Evolutionary conservation across 2,329 filamentous ascomycete genomes (phyloP), one percentile per base, ranked within the genome.

Genomic region (Leptosphaerulina australis): DNA sequence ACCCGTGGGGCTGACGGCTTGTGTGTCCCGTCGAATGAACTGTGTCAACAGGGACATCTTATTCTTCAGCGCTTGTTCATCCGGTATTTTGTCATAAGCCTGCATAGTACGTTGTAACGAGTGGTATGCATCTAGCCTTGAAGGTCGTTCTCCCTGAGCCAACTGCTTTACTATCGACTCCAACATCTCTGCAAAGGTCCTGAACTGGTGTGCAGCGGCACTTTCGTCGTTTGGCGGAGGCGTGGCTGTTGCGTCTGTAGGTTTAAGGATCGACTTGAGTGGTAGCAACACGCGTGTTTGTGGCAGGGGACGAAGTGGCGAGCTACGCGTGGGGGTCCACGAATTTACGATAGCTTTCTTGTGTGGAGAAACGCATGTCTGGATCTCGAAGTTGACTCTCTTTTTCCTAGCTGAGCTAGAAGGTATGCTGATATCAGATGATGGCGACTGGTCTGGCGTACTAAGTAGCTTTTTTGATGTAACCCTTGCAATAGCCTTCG

Each of bases 121-220:
- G 68, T 87, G 85, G 66, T 99, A 97, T 38, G 92, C 90, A 74
- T 99, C 94, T 24, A 94, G 74, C 59, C 88, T 88, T 10, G 84
- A 86, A 49, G 85, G 82, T 44, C 87, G 81, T 59, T 91, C 88
- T 22, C 84, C 79, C 17, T 88, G 86, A 28, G 88, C 88, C 37
- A 99, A 81, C 73, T 94, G 88, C 72, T 90, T 87, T 26, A 91
- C 82, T 4, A 91, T 85, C 0, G 90, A 95, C 62, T 96, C 89
- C 58, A 97, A 76, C 87, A 97, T 94, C 62, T 85, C 85, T 57
- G 83, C 81, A 49, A 96, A 85, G 29, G 83, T 86, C 34, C 81
- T 77, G 54, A 79, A 76, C 20, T 75, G 79, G 58, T 76, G 79
- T 50, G 74, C 74, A 55, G 69, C 73, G 61, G 61, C 67, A 65